A percentile compares a stretch with the other conserved stretches of the same genome.
phyloP scores from a whole-genome alignment of 2,329 filamentous ascomycete species.

The Coniella vitis region DNA sequence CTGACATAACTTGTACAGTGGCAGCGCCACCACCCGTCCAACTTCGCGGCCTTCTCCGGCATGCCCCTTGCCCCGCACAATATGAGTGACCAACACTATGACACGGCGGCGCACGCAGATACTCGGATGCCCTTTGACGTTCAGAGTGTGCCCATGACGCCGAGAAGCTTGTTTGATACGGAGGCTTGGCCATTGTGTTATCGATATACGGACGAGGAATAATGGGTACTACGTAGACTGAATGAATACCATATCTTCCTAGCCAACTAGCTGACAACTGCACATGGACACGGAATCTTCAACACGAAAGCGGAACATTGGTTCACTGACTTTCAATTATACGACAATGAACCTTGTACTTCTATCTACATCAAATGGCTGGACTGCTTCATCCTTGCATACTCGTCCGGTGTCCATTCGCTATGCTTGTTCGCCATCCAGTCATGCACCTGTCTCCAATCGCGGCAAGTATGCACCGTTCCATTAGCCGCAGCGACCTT shows the following conservation, averaged over 20 bases:
- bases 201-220: neutral
- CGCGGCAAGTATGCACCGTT: neutral
- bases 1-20: neutral
- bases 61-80: neutral
- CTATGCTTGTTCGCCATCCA: neutral
- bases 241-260: no score
- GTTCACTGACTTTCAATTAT: neutral
- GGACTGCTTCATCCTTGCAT: neutral
- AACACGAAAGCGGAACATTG: neutral
- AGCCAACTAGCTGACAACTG: neutral
- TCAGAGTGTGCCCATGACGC: neutral
- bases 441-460: neutral
- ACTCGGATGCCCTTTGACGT: neutral
- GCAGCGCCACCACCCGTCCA: neutral
- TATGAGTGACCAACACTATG: neutral
- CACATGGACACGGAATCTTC: neutral
- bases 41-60: neutral
- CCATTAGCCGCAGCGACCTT: neutral
- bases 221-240: neutral
- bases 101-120: neutral
- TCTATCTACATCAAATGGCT: neutral
- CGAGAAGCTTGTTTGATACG: neutral
- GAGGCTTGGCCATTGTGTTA: neutral
- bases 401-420: neutral
- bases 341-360: neutral